These are phyloP conservation scores for Vigna angularis DNA, from an alignment of 306 rosid genomes.

Conservation along the genomic window DNA sequence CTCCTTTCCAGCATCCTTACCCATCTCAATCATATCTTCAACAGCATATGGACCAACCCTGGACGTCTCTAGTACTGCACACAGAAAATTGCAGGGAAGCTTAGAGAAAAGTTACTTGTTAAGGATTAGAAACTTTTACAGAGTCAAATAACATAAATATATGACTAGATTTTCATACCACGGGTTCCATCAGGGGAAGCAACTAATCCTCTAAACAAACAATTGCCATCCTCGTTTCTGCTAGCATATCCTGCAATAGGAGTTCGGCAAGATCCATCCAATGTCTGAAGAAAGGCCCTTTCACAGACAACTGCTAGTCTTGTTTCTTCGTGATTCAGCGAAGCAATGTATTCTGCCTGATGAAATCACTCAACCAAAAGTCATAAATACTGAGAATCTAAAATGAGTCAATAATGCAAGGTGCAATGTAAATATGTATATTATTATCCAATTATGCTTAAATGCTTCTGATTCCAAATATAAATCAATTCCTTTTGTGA, in stretches of 20 bases:
- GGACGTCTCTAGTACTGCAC: constrained; percentile 81
- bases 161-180: constrained; percentile 55
- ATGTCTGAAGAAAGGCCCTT: constrained; percentile 79
- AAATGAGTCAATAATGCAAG: neutral
- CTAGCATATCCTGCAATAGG: constrained; percentile 91
- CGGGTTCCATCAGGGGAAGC: constrained; percentile 86
- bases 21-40: constrained; percentile 81
- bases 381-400: constrained; percentile 11
- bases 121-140: constrained; percentile 19
- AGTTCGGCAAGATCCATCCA: constrained; percentile 92
- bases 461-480: neutral
- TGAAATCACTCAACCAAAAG: constrained; percentile 36
- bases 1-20: constrained; percentile 89
- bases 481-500: neutral
- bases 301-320: constrained; percentile 83
- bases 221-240: constrained; percentile 71
- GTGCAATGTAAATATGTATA: neutral
- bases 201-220: constrained; percentile 85
- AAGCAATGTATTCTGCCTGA: constrained; percentile 79
- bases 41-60: constrained; percentile 69
- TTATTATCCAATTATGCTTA: neutral
- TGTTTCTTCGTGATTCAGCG: constrained; percentile 86
- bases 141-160: constrained; percentile 3
- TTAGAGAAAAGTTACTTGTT: constrained; percentile 1
- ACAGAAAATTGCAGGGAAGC: neutral